Evolutionary conservation across 2,329 filamentous ascomycete genomes (phyloP), one percentile per base, ranked within the genome.

Genomic region (Botrytis squamosa): DNA sequence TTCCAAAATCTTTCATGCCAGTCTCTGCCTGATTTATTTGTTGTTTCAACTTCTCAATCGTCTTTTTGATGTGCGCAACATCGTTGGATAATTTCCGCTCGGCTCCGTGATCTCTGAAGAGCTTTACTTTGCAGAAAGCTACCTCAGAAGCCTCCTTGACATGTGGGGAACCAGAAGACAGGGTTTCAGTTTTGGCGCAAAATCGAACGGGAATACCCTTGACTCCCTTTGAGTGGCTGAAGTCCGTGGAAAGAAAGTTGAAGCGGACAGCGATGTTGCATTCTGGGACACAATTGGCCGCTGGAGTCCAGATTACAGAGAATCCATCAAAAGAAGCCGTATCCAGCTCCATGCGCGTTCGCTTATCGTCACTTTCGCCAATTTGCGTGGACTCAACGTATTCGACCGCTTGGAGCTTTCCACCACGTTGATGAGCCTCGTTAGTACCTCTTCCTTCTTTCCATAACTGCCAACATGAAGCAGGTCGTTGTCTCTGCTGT

Each of bases 191-290:
- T 83, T 98, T 98, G 22, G 95, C 91, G 82, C 95, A 98, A 0
- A 98, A 87, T 72, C 96, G 87, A 7, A 99, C 95, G 0, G 96
- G 95, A 77, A 98, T 98, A 52, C 96, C 96, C 83, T 98, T 99
- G 67, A 99, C 96, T 64, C 96, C 96, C 81, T 99, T 99, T 16
- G 96, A 98, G 81, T 98, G 96, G 82, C 95, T 98, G 81, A 98
- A 99, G 81, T 99, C 96, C 14, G 96, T 99, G 0, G 96, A 99
- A 0, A 99, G 86, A 81, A 99, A 99, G 84, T 99, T 99, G 86
- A 98, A 99, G 64, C 96, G 93, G 20, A 98, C 93, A 14, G 94
- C 92, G 73, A 99, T 90, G 67, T 90, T 93, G 82, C 94, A 96
- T 79, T 98, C 94, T 5, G 92, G 85, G 0, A 85, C 83, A 0